Evolutionary conservation across 306 rosid species (phyloP).

Genomic region (Cucurbita pepo): DNA sequence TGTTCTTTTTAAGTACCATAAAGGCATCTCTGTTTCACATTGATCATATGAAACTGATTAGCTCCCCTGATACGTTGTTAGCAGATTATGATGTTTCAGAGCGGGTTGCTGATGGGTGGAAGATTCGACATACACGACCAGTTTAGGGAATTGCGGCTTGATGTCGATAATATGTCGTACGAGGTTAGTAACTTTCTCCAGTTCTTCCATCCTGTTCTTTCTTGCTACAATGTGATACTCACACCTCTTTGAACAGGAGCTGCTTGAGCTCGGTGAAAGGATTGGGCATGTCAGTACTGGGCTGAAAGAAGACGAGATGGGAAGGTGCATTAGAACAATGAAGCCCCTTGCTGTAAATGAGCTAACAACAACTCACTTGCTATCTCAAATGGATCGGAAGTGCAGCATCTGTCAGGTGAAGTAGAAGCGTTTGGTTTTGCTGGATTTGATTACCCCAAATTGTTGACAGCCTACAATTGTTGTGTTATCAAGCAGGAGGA

Average conservation of each 20-base stretch:
- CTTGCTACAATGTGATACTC: not conserved
- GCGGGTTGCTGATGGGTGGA: constrained; percentile 65
- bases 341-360: constrained; percentile 30
- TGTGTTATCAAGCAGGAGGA: constrained; percentile 48
- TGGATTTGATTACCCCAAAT: not conserved
- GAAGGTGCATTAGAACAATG: constrained; percentile 32
- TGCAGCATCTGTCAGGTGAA: constrained; percentile 89
- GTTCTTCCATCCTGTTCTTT: not conserved
- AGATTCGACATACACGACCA: constrained; percentile 43
- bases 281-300: constrained; percentile 88
- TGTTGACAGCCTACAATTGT: not conserved
- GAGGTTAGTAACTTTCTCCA: constrained; percentile 30
- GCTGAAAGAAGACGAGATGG: constrained; percentile 67
- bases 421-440: not conserved
- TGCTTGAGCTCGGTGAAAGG: constrained; percentile 82
- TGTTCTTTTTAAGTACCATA: not conserved
- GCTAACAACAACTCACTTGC: constrained; percentile 21
- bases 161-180: constrained; percentile 83
- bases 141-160: constrained; percentile 83
- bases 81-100: constrained; percentile 78
- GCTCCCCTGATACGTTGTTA: not conserved
- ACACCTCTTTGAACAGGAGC: constrained; percentile 28
- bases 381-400: constrained; percentile 38
- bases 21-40: not conserved
- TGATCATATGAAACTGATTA: not conserved